Evolutionary conservation across 2,329 filamentous ascomycete species (phyloP), one percentile per base, ranked within the genome.

Genomic region (Ascochyta koolunga): DNA sequence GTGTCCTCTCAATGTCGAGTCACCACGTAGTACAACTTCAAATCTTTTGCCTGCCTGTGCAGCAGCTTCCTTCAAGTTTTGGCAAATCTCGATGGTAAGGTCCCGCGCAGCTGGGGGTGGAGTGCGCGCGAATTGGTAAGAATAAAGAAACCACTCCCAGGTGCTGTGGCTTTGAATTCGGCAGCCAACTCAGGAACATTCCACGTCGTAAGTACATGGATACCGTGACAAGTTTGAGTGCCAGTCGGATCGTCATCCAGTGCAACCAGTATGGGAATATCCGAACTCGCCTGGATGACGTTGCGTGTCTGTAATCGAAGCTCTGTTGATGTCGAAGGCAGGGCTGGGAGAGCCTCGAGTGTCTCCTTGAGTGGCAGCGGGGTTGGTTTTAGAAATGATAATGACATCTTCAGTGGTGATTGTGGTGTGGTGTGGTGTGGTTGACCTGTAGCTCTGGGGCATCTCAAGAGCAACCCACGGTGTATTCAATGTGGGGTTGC

Each of bases 151-250:
- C 83, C 83, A 3, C 69, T 67, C 2, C 66, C 66, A 10, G 60
- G 45, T 2, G 72, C 71, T 5, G 70, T 74, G 9, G 25, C 37
- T 3, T 65, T 66, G 56, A 85, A 80, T 60, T 83, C 80, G 7
- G 65, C 57, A 2, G 67, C 69, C 2, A 85, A 72, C 0, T 76
- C 79, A 1, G 70, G 59, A 5, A 76, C 59, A 52, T 82, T 79
- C 82, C 82, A 86, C 5, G 80, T 79, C 0, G 81, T 83, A 18
- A 86, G 73, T 1, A 86, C 82, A 43, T 76, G 70, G 54, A 86
- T 80, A 59, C 82, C 78, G 66, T 85, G 81, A 67, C 83, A 85
- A n/a, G 83, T 86, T 62, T 86, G 83, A 0, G 83, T 86, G n/a
- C 83, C 82, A 0, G 83, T 86, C 27, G 83, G 82, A 50, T 85